A percentile compares a stretch with the other conserved stretches of the same genome.
Evolutionary conservation across 805 yeast genomes (phyloP).

Genomic region (Isabelozyma gotoi): DNA sequence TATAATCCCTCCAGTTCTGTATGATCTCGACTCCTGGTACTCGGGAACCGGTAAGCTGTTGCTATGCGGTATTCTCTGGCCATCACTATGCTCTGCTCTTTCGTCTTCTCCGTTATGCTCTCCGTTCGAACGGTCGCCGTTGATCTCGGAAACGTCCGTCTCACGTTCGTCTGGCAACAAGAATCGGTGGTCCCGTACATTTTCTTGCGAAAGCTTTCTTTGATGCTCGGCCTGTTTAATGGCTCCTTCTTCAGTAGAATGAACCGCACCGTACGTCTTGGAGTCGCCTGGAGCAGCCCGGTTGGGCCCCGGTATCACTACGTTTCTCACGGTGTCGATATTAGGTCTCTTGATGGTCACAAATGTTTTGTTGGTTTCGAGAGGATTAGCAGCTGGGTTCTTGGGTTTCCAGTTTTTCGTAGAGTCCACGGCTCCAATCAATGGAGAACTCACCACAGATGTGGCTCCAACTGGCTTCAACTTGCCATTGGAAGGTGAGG

Average conservation of each 20-base stretch:
- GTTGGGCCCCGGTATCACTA: slow-evolving; percentile 22
- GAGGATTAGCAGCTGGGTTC: slow-evolving; percentile 69
- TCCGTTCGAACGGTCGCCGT: neutral
- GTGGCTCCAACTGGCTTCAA: neutral
- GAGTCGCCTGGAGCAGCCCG: slow-evolving; percentile 10
- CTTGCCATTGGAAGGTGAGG: neutral
- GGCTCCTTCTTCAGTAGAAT: slow-evolving; percentile 47
- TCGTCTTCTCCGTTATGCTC: neutral
- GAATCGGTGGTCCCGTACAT: slow-evolving; percentile 11
- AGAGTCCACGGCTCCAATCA: slow-evolving; percentile 11
- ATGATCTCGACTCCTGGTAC: slow-evolving; percentile 34
- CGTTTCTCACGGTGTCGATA: slow-evolving; percentile 14
- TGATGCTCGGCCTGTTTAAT: slow-evolving; percentile 21
- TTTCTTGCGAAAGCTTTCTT: slow-evolving; percentile 13
- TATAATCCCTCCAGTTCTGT: slow-evolving; percentile 63
- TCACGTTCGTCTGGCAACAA: slow-evolving; percentile 23
- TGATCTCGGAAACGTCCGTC: slow-evolving; percentile 23
- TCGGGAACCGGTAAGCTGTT: slow-evolving; percentile 11
- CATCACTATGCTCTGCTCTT: no score
- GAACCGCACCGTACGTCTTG: slow-evolving; percentile 35
- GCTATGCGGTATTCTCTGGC: slow-evolving; percentile 7
- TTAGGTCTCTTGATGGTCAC: slow-evolving; percentile 67
- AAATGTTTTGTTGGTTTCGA: slow-evolving; percentile 61
- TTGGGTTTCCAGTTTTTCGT: slow-evolving; percentile 47
- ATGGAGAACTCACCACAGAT: slow-evolving; percentile 6